phyloP scores from a whole-genome alignment of 2,329 filamentous ascomycete genomes.

The Leptographium wingfieldii region DNA sequence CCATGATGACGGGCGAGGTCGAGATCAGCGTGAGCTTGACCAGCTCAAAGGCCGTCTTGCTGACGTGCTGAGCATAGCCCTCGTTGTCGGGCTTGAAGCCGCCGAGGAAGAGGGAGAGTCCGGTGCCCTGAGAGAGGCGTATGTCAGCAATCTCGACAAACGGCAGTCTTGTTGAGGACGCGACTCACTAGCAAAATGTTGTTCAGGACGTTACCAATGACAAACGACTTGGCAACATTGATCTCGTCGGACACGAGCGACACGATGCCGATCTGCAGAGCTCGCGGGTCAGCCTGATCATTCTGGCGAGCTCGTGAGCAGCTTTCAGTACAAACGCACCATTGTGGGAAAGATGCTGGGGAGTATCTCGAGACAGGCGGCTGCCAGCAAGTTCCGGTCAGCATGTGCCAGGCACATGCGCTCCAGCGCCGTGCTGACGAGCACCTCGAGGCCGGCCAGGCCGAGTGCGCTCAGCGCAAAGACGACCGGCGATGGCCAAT shows the following conservation, averaged over 20 bases:
- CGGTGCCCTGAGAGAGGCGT: slow-evolving; percentile 1
- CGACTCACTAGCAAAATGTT: slow-evolving; percentile 4
- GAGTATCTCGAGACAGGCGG: background rate
- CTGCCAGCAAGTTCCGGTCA: background rate
- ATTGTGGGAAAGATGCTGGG: slow-evolving; percentile 1
- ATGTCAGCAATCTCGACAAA: background rate
- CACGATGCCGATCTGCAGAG: slow-evolving; percentile 3
- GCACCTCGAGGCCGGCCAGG: slow-evolving; percentile 3
- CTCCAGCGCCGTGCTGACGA: slow-evolving; percentile 5
- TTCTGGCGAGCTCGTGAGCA: background rate
- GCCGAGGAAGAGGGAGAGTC: background rate
- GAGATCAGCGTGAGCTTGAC: slow-evolving; percentile 2
- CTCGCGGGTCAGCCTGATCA: background rate
- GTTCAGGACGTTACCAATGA: slow-evolving; percentile 6
- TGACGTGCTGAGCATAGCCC: background rate
- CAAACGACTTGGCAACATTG: slow-evolving; percentile 3
- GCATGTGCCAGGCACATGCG: background rate
- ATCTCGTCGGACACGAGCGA: slow-evolving; percentile 1
- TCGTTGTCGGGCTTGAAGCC: background rate
- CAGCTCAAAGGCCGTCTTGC: slow-evolving; percentile 2
- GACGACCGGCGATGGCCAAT: background rate
- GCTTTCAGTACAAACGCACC: background rate
- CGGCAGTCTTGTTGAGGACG: background rate
- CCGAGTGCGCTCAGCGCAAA: slow-evolving; percentile 1
- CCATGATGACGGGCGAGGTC: background rate